These are phyloP conservation scores for Phytophthora rubi DNA, from an alignment of 352 stramenopile genomes.

Conservation along the genomic window DNA sequence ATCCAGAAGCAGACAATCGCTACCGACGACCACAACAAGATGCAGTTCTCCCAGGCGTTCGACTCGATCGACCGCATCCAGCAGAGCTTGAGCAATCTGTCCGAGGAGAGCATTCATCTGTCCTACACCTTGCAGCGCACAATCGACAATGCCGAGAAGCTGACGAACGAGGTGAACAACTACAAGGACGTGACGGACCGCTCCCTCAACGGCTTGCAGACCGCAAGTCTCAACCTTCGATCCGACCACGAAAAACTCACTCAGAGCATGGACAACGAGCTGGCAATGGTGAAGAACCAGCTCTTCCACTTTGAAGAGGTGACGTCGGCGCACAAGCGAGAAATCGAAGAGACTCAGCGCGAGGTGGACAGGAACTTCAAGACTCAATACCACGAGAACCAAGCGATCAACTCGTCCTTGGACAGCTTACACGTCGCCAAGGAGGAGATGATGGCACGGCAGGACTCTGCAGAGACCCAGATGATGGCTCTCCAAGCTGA, in stretches of 20 bases:
- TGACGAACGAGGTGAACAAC: slow-evolving; percentile 54
- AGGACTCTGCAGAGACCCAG: slow-evolving; percentile 65
- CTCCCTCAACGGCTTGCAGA: slow-evolving; percentile 47
- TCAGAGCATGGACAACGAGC: slow-evolving; percentile 66
- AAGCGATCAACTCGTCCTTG: slow-evolving; percentile 46
- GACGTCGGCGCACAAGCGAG: slow-evolving; percentile 58
- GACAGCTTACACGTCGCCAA: slow-evolving; percentile 51
- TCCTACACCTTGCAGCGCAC: slow-evolving; percentile 72
- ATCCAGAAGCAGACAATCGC: slow-evolving; percentile 64
- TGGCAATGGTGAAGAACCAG: slow-evolving; percentile 72
- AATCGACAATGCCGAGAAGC: slow-evolving; percentile 51
- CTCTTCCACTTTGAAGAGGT: slow-evolving; percentile 80
- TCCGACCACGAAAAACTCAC: slow-evolving; percentile 56
- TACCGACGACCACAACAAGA: slow-evolving; percentile 62
- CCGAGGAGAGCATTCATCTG: slow-evolving; percentile 74
- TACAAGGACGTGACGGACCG: slow-evolving; percentile 54
- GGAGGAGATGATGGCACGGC: slow-evolving; percentile 56
- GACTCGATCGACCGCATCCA: slow-evolving; percentile 72
- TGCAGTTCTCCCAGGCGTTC: slow-evolving; percentile 69
- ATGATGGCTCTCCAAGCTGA: slow-evolving; percentile 76
- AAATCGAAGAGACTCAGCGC: slow-evolving; percentile 65
- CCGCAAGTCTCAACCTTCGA: slow-evolving; percentile 46
- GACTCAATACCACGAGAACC: slow-evolving; percentile 65
- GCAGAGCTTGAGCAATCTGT: slow-evolving; percentile 69
- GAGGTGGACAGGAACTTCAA: slow-evolving; percentile 66